A percentile compares a stretch with the other conserved stretches of the same genome.
phyloP scores from a whole-genome alignment of 2,329 filamentous ascomycete species.

The Huntiella decipiens region DNA sequence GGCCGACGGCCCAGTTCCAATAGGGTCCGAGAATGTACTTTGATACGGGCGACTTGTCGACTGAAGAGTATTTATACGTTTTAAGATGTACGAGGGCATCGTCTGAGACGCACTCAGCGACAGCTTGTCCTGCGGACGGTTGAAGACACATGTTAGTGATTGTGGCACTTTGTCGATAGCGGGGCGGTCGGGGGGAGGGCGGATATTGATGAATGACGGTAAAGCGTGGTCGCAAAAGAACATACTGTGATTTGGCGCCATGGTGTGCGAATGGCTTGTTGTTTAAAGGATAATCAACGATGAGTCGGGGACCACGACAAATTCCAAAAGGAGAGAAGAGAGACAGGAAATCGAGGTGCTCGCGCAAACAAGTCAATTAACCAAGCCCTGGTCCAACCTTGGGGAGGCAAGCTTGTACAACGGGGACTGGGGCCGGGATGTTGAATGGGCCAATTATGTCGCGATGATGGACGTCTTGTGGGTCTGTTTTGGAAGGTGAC shows the following conservation, averaged over 20 bases:
- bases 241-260: conserved; percentile 12
- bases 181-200: neutral
- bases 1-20: conserved; percentile 90
- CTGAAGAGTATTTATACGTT: conserved; percentile 90
- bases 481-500: no score
- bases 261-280: neutral
- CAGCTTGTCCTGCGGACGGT: conserved; percentile 25
- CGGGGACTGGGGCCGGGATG: no score
- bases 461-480: no score
- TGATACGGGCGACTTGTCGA: conserved; percentile 88
- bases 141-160: neutral
- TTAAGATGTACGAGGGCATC: conserved; percentile 82
- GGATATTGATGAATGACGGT: no score
- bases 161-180: no score
- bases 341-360: neutral
- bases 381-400: no score
- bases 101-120: conserved; percentile 62
- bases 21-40: conserved; percentile 89
- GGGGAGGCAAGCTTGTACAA: no score
- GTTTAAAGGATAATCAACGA: no score
- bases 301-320: neutral
- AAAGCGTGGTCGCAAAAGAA: neutral
- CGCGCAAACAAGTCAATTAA: no score
- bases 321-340: neutral
- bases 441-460: no score